Evolutionary conservation across 1,139 yeast species (phyloP), one percentile per base, ranked within the genome.

Genomic region (Geotrichum australiense): DNA sequence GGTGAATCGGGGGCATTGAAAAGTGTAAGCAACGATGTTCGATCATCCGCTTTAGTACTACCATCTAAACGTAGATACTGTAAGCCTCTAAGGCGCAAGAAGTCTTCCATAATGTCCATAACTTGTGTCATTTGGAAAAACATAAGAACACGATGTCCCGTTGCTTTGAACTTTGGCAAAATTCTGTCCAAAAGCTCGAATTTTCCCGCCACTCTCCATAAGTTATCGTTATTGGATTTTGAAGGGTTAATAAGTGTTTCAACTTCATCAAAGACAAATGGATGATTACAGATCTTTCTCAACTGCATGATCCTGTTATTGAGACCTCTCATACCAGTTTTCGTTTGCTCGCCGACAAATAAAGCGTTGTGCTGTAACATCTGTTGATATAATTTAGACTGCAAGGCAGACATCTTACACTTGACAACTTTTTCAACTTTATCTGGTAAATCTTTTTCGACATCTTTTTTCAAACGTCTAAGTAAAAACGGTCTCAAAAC

Each of bases 31-130:
- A 89, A 74, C 34, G 70, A 80, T 21, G 86, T 82, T 66, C 98
- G 80, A 52, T 89, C 97, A 49, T 91, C 98, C 0, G 97, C 93
- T 58, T 89, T 91, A 1, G 97, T 89, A 22, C 80, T 74, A 69
- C 97, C 98, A 67, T 41, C 98, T 49, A 91, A 71, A 60, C 98
- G 78, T 71, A 91, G 70, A 56, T 87, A 91, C 54, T 80, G 76
- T 72, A 86, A 65, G 15, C 77, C 81, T 49, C 78, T 70, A 62
- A 74, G 74, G 47, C 95, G 73, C 57, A 91, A 65, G 58, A 79
- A 91, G 64, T 91, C 98, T 64, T 91, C 98, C 96, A 91, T 89
- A 48, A 91, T 91, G 62, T 87, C 95, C 97, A 91, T 91, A 46
- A 91, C 87, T 59, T 86, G 95, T 1, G 98, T 91, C 98, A 91